Base-by-base conservation (phyloP, 176 grass and related monocot species). In the Musa acuminata region DNA sequence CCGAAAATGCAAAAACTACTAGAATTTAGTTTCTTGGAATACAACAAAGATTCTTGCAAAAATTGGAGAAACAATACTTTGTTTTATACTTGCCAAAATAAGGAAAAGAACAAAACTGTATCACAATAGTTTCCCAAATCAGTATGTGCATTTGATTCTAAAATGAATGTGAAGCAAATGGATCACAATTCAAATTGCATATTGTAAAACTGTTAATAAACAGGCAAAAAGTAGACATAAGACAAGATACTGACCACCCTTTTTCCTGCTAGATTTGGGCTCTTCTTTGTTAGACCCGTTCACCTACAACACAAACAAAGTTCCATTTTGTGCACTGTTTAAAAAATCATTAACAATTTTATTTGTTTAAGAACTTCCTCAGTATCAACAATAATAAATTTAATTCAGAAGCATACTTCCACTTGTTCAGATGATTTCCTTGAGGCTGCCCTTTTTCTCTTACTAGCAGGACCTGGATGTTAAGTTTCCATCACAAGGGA, bases 221-320 rank as follows among this genome's bases (percentile, higher is more conserved):
- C 21, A 2, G 16, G 43, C 25, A 16, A 5, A 29, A 29, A 19
- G 8, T 13, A 19, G 16, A 48, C 19, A 43, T 43, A 50, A 49
- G 29, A 43, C 12, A 7, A 16, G 17, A 69, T 35, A 85, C 67
- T 78, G 83, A 98, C 94, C 84, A 80, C 79, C 88, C 75, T 78
- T 96, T 82, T 81, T 87, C 75, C 72, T 72, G 55, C 62, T 59
- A 83, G 83, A n/a, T 19, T 71, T 64, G 49, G 67, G 35, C 8
- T 48, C 65, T 62, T 65, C 68, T 73, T 81, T 83, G 51, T 63
- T 74, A 74, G 77, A 57, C 80, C 10, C 43, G 24, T 83, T 78
- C 14, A 11, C 81, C 85, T 87, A 81, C 21, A 84, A 70, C 52
- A 54, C 14, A 16, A 55, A 55, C 1, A 54, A 54, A 65, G 76